phyloP scores from a whole-genome alignment of 2,329 filamentous ascomycete species.

The Penicillium sp. region DNA sequence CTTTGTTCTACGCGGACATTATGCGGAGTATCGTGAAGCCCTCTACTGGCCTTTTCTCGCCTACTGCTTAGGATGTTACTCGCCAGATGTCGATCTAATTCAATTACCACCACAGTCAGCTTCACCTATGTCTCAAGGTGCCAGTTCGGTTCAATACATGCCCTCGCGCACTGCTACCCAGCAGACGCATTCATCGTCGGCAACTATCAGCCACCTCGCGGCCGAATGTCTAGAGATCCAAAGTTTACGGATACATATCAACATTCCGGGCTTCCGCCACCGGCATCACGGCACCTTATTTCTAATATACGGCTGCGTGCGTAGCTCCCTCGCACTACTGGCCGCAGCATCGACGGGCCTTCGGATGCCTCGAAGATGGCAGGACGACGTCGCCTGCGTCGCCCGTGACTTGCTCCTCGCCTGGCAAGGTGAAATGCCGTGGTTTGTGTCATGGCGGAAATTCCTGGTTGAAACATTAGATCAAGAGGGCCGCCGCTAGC shows the following conservation, averaged over 20 bases:
- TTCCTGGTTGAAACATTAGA: neutral
- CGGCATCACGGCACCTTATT: neutral
- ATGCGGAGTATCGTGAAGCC: neutral
- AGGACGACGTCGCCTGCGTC: neutral
- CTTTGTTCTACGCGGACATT: neutral
- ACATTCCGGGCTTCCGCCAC: neutral
- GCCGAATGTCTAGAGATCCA: neutral
- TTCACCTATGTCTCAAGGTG: neutral
- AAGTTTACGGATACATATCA: neutral
- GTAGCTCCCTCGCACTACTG: slow-evolving; percentile 2
- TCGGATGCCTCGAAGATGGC: neutral
- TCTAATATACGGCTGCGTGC: neutral
- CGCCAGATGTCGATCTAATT: neutral
- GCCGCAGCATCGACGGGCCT: neutral
- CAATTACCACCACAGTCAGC: neutral
- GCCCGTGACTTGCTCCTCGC: neutral
- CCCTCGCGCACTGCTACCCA: neutral
- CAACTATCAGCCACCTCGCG: neutral
- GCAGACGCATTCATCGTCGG: neutral
- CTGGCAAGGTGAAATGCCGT: neutral
- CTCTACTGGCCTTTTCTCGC: neutral
- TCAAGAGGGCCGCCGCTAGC: no score
- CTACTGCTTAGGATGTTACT: neutral
- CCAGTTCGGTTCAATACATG: neutral
- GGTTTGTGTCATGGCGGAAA: neutral